Conservation (phyloP, 2,329 filamentous ascomycete species). For the Colletotrichum sublineola region DNA sequence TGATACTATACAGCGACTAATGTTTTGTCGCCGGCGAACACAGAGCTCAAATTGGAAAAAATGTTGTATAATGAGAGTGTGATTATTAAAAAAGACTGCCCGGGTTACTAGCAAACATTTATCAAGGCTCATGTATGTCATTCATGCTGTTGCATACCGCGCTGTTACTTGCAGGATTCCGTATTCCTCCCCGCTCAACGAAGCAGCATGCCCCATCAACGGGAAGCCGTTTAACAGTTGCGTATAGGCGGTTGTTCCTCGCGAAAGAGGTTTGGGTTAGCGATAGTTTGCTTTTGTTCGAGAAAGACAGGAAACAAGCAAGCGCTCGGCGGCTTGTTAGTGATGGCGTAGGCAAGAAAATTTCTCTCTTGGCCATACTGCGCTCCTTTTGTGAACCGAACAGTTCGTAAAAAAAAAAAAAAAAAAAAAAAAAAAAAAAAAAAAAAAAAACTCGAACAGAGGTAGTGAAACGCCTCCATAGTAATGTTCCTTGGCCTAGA, state of each 20-base stretch:
- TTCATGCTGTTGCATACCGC: not conserved
- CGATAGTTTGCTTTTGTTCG: not conserved
- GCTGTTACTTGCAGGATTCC: not conserved
- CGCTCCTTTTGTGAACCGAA: too few relatives aligned
- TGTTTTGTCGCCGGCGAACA: not conserved
- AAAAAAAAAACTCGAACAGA: too few relatives aligned
- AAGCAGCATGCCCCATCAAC: not conserved
- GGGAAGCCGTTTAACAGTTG: rapidly evolving
- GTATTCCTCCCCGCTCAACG: too few relatives aligned
- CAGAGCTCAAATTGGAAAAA: not conserved
- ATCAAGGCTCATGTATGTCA: too few relatives aligned
- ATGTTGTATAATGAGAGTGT: not conserved
- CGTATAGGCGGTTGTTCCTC: not conserved
- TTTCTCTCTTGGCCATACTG: too few relatives aligned
- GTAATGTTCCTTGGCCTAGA: too few relatives aligned
- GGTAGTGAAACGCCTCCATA: too few relatives aligned
- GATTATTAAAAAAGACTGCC: not conserved
- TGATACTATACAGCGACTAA: not conserved
- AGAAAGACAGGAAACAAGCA: not conserved
- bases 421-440: too few relatives aligned
- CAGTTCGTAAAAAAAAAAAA: too few relatives aligned
- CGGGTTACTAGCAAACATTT: not conserved
- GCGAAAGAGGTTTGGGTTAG: not conserved
- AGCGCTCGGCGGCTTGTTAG: too few relatives aligned
- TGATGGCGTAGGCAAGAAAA: too few relatives aligned